Evolutionary conservation across 192 early-diverging fungal genomes (phyloP).

Genomic region (Coemansia furcata): DNA sequence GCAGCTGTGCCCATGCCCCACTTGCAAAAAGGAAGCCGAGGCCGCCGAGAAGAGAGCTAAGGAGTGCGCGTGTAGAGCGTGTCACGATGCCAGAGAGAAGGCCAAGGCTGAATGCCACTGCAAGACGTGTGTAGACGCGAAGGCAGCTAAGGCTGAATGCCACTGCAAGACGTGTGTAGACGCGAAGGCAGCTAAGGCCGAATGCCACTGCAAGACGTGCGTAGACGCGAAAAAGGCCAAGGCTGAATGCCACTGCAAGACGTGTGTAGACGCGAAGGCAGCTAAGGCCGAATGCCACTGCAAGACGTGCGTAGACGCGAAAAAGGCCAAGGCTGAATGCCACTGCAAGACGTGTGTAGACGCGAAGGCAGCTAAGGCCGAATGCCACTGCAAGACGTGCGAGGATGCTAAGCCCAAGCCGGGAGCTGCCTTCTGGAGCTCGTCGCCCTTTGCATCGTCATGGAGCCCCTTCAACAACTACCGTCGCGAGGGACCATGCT

Average conservation of each 20-base stretch:
- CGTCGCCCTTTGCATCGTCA: slow-evolving; percentile 51
- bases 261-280: not conserved
- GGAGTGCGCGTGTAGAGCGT: slow-evolving; percentile 28
- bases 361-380: not conserved
- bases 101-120: slow-evolving; percentile 26
- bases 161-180: slow-evolving; percentile 12
- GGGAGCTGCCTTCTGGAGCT: slow-evolving; percentile 24
- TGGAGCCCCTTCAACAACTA: slow-evolving; percentile 57
- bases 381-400: slow-evolving; percentile 18
- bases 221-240: slow-evolving; percentile 11
- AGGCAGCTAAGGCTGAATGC: slow-evolving; percentile 19
- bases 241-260: slow-evolving; percentile 6
- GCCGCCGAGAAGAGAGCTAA: slow-evolving; percentile 38
- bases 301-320: not conserved
- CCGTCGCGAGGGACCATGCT: slow-evolving; percentile 49
- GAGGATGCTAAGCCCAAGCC: slow-evolving; percentile 16
- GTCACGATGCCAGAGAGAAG: slow-evolving; percentile 27
- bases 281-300: slow-evolving; percentile 9
- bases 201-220: slow-evolving; percentile 28
- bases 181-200: slow-evolving; percentile 8
- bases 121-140: slow-evolving; percentile 22
- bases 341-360: slow-evolving; percentile 14
- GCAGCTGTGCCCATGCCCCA: slow-evolving; percentile 24
- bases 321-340: not conserved
- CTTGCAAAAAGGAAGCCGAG: slow-evolving; percentile 35